Evolutionary conservation across 1,284 basidiomycete species (phyloP), one percentile per base, ranked within the genome.

Genomic region (Xerocomus tenax): DNA sequence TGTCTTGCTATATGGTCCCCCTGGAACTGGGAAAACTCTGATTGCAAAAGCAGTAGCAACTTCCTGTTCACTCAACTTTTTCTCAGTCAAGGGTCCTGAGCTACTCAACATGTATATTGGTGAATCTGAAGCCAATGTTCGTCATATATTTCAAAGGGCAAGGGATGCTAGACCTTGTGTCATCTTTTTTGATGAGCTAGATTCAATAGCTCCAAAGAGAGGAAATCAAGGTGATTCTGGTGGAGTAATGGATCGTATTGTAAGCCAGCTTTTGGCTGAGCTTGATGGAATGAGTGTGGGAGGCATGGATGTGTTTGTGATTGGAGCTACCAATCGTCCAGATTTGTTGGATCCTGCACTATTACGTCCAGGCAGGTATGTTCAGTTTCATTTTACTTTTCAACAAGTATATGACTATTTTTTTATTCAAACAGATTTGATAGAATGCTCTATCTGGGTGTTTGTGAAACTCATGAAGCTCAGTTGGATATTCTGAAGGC

Each of bases 21-120:
- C 93, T 5, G 93, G 93, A 30, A 97, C 93, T 1, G 93, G 93
- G n/a, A 97, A 96, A 68, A 96, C 93, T 0, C 71, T 97, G 3
- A 79, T 96, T 34, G 92, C 93, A 3, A 95, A 95, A 67, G 91
- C 91, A 3, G 92, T 96, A 28, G 93, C 93, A 7, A 93, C 91
- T 0, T 91, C 91, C 1, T 94, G 87, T 61, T 86, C 91, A 13
- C 77, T 96, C 58, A 94, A 94, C 63, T 94, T 94, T 68, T 85
- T 94, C 66, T 91, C 88, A n/a, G 87, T 98, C 63, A 97, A 98
- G 65, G 95, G 95, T 0, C 95, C 95, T 1, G 94, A 98, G 62
- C 75, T 98, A 28, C 79, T 95, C 39, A 96, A 96, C 67, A 96
- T 97, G 82, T 98, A 97, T 68, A 98, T 98, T 60, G 95, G 95